These are phyloP conservation scores for Saururus chinensis DNA, from an alignment of 164 flowering plant genomes.

Conservation along the genomic window DNA sequence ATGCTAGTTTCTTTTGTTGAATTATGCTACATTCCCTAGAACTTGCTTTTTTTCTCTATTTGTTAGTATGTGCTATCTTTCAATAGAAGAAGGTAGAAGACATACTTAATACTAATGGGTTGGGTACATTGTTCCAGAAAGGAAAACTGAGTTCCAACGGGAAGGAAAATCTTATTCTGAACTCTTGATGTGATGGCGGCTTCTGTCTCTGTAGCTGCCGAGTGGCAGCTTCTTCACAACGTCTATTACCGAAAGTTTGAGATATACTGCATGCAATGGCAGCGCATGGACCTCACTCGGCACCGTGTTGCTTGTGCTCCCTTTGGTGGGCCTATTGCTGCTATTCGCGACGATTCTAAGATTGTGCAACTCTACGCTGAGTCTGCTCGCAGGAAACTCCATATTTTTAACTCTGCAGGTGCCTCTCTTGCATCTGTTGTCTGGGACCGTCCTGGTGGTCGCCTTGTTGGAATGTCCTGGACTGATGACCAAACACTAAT, in stretches of 20 bases:
- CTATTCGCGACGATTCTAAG: constrained; percentile 92
- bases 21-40: too few relatives aligned
- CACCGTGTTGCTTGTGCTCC: constrained; percentile 87
- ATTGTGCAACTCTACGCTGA: constrained; percentile 89
- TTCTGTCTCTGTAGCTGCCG: constrained; percentile 86
- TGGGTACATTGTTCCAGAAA: too few relatives aligned
- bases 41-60: too few relatives aligned
- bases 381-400: constrained; percentile 83
- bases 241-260: constrained; percentile 92
- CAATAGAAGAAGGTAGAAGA: too few relatives aligned
- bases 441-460: constrained; percentile 87
- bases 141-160: too few relatives aligned
- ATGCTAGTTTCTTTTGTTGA: too few relatives aligned
- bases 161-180: too few relatives aligned
- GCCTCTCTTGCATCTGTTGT: constrained; percentile 53
- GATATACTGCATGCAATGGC: constrained; percentile 75
- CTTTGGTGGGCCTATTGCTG: constrained; percentile 91
- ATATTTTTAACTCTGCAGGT: constrained; percentile 82
- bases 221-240: constrained; percentile 87
- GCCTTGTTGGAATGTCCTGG: constrained; percentile 79
- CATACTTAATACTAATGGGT: too few relatives aligned
- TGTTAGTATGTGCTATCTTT: too few relatives aligned
- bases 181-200: constrained; percentile 23
- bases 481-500: constrained; percentile 67
- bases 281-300: constrained; percentile 62